These are phyloP conservation scores for Hippophae gyantsensis DNA, from an alignment of 306 rosid genomes.

Conservation along the genomic window DNA sequence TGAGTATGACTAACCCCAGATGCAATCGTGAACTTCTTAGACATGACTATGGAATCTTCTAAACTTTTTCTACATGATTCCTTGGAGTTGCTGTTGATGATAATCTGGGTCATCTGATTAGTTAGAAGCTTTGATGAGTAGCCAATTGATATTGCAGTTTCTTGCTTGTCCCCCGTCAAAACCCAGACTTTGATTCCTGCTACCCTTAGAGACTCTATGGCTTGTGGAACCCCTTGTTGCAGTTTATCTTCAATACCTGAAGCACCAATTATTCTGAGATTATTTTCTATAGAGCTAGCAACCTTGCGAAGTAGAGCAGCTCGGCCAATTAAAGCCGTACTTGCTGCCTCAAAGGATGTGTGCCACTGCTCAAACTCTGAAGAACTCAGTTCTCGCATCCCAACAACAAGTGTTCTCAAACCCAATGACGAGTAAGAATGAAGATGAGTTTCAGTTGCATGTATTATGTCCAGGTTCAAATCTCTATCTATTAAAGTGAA, in stretches of 20 bases:
- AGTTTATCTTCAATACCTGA: constrained; percentile 97
- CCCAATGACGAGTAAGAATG: constrained; percentile 71
- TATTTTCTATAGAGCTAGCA: constrained; percentile 64
- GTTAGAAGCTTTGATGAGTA: constrained; percentile 84
- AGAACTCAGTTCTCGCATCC: constrained; percentile 60
- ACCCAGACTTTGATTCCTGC: constrained; percentile 99
- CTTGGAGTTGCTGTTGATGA: constrained; percentile 74
- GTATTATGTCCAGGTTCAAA: constrained; percentile 21
- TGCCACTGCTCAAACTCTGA: constrained; percentile 84
- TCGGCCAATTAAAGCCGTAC: constrained; percentile 80
- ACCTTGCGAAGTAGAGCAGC: constrained; percentile 62
- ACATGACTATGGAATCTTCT: constrained; percentile 34
- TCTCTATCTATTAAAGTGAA: constrained; percentile 50
- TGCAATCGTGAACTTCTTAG: constrained; percentile 25
- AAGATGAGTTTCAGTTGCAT: constrained; percentile 62
- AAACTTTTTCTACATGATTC: constrained; percentile 64
- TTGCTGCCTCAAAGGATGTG: constrained; percentile 74
- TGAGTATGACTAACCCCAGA: constrained; percentile 26
- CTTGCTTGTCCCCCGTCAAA: constrained; percentile 98
- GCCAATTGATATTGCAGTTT: constrained; percentile 94
- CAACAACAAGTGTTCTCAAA: constrained; percentile 87
- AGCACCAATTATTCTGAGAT: constrained; percentile 76
- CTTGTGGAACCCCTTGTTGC: constrained; percentile 95
- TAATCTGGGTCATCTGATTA: constrained; percentile 62
- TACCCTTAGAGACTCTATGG: constrained; percentile 81